phyloP scores from a whole-genome alignment of 805 yeast genomes.

The Allodekkera sacchari region DNA sequence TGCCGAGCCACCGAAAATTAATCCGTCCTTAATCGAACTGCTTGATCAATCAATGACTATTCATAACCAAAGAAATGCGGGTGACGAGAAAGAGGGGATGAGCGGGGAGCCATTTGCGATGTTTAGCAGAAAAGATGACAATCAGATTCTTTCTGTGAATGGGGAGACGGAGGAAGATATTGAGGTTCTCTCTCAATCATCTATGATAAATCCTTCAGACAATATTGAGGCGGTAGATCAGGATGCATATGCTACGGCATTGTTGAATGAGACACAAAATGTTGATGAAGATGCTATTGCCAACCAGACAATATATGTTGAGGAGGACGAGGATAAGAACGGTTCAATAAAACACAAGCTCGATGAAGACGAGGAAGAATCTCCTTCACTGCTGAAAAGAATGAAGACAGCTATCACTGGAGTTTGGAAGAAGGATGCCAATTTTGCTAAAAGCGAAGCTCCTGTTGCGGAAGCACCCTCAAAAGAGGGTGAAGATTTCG shows the following conservation, averaged over 20 bases:
- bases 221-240: slow-evolving; percentile 11
- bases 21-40: slow-evolving; percentile 13
- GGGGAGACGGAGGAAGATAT: slow-evolving; percentile 2
- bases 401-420: background rate
- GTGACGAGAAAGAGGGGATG: background rate
- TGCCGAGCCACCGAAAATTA: slow-evolving; percentile 21
- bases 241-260: slow-evolving; percentile 19
- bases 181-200: slow-evolving; percentile 20
- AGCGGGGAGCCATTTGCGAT: too few species aligned
- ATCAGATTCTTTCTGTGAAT: background rate
- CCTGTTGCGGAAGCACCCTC: too few species aligned
- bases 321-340: slow-evolving; percentile 7
- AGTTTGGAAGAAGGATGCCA: too few species aligned
- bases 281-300: slow-evolving; percentile 14
- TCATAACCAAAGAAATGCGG: slow-evolving; percentile 11
- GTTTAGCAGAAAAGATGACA: background rate
- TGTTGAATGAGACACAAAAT: slow-evolving; percentile 14
- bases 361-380: slow-evolving; percentile 2
- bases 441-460: too few species aligned
- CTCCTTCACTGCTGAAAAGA: slow-evolving; percentile 1
- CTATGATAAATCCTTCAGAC: slow-evolving; percentile 13
- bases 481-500: too few species aligned
- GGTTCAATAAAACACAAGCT: slow-evolving; percentile 3
- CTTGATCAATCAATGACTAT: slow-evolving; percentile 12
- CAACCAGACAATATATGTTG: slow-evolving; percentile 18